Evolutionary conservation across 2,329 filamentous ascomycete genomes (phyloP).

Genomic region (Cadophora malorum): DNA sequence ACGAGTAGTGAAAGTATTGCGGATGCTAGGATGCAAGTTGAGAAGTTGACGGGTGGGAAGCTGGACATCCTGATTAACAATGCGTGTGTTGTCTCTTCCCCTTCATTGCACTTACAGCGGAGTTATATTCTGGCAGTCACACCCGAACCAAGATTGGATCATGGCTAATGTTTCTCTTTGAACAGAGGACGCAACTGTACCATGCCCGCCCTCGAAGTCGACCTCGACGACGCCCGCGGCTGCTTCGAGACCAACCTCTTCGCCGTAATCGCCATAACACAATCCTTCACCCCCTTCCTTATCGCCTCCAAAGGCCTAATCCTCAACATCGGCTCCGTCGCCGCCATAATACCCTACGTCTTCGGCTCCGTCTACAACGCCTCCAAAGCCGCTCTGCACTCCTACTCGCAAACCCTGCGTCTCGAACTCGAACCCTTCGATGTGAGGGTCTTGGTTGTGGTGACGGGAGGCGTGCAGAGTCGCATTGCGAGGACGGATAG

Average conservation of each 20-base stretch:
- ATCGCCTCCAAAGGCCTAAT: constrained; percentile 42
- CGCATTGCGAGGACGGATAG: constrained; percentile 34
- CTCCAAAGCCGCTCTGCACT: constrained; percentile 74
- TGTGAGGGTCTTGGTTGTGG: constrained; percentile 39
- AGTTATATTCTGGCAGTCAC: neutral
- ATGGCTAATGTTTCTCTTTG: neutral
- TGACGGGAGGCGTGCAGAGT: constrained; percentile 39
- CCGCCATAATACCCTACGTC: constrained; percentile 79
- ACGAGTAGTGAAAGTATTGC: constrained; percentile 39
- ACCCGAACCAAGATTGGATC: neutral
- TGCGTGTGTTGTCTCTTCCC: constrained; percentile 11
- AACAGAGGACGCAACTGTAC: constrained; percentile 38
- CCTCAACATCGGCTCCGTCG: constrained; percentile 41
- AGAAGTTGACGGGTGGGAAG: constrained; percentile 29
- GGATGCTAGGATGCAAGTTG: constrained; percentile 31
- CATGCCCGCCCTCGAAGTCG: constrained; percentile 44
- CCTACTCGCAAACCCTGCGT: constrained; percentile 37
- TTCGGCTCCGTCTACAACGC: constrained; percentile 92
- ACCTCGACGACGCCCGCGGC: constrained; percentile 42
- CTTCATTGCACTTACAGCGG: neutral
- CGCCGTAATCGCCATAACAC: constrained; percentile 52
- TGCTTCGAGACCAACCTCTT: constrained; percentile 50
- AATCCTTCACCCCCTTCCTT: constrained; percentile 47
- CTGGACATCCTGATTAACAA: constrained; percentile 34
- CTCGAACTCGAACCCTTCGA: constrained; percentile 42